A percentile compares a stretch with the other conserved stretches of the same genome.
phyloP scores from a whole-genome alignment of 2,329 filamentous ascomycete species.

The Stagonosporopsis rhizophila region DNA sequence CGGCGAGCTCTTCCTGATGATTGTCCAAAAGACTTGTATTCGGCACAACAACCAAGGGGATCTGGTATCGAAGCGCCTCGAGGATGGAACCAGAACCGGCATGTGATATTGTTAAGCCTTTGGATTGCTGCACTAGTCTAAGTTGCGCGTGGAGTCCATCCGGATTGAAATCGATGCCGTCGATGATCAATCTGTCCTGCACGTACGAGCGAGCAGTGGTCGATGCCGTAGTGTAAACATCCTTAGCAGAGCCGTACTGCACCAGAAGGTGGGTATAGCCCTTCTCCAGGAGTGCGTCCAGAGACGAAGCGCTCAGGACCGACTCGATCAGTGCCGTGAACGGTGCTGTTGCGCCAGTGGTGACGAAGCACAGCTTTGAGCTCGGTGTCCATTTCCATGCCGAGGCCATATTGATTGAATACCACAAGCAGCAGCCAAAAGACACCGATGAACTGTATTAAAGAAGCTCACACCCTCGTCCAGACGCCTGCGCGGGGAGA shows the following conservation, averaged over 20 bases:
- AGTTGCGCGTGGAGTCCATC: constrained; percentile 68
- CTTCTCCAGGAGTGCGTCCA: constrained; percentile 63
- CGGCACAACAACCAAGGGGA: constrained; percentile 87
- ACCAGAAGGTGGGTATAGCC: constrained; percentile 76
- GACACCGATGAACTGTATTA: not conserved
- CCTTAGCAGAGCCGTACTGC: constrained; percentile 77
- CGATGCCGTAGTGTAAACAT: constrained; percentile 56
- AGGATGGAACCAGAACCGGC: constrained; percentile 91
- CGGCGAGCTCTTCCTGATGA: constrained; percentile 87
- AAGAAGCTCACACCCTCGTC: not conserved
- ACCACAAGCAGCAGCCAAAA: not conserved
- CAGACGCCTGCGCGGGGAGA: constrained; percentile 1
- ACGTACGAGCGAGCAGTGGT: constrained; percentile 24
- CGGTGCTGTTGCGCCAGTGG: constrained; percentile 87
- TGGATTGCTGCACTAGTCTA: constrained; percentile 58
- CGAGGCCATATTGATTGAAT: constrained; percentile 19
- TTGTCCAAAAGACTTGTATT: constrained; percentile 85
- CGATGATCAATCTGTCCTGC: constrained; percentile 50
- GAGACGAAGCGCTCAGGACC: constrained; percentile 68
- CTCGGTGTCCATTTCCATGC: constrained; percentile 30
- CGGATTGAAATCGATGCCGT: constrained; percentile 71
- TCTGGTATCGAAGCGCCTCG: constrained; percentile 75
- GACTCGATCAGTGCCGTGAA: constrained; percentile 76
- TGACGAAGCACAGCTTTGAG: constrained; percentile 75
- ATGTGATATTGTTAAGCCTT: constrained; percentile 85